phyloP scores from a whole-genome alignment of 2,329 filamentous ascomycete genomes.

The Aspergillus sp. region DNA sequence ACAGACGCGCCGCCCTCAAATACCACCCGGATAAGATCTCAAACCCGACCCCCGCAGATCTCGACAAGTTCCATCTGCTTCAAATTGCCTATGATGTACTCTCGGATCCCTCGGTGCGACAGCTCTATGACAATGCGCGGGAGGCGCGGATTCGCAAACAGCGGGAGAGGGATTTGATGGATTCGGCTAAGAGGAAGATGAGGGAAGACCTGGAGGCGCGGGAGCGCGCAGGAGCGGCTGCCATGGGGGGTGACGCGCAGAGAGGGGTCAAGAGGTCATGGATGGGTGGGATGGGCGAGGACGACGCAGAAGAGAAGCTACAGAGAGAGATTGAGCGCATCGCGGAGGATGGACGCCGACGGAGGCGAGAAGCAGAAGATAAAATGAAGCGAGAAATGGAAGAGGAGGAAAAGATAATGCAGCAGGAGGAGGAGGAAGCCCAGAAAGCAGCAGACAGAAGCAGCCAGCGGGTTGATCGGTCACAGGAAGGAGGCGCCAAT shows the following conservation, averaged over 20 bases:
- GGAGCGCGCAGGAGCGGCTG: conserved; percentile 53
- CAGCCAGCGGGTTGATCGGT: conserved; percentile 27
- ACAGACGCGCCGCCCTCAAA: conserved; percentile 78
- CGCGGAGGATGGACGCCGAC: conserved; percentile 50
- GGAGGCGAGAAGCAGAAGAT: conserved; percentile 45
- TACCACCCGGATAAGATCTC: conserved; percentile 92
- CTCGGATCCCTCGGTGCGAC: conserved; percentile 63
- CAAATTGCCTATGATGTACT: conserved; percentile 85
- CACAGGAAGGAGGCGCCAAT: conserved; percentile 34
- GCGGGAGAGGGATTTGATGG: conserved; percentile 67
- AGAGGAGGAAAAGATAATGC: conserved; percentile 31
- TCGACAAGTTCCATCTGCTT: conserved; percentile 78
- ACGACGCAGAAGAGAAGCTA: conserved; percentile 46
- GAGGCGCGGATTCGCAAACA: conserved; percentile 66
- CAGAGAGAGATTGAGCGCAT: conserved; percentile 50
- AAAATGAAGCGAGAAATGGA: conserved; percentile 42
- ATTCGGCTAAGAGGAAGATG: conserved; percentile 68
- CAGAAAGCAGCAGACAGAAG: conserved; percentile 31
- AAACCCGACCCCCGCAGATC: conserved; percentile 60
- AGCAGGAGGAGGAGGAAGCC: conserved; percentile 41
- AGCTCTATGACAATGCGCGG: conserved; percentile 72
- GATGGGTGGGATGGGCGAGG: conserved; percentile 20
- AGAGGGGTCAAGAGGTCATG: conserved; percentile 57
- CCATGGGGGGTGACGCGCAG: conserved; percentile 31
- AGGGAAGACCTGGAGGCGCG: conserved; percentile 80